Evolutionary conservation across 495 filamentous ascomycete genomes (phyloP), one percentile per base, ranked within the genome.

Genomic region (Hypoxylon lenormandii): DNA sequence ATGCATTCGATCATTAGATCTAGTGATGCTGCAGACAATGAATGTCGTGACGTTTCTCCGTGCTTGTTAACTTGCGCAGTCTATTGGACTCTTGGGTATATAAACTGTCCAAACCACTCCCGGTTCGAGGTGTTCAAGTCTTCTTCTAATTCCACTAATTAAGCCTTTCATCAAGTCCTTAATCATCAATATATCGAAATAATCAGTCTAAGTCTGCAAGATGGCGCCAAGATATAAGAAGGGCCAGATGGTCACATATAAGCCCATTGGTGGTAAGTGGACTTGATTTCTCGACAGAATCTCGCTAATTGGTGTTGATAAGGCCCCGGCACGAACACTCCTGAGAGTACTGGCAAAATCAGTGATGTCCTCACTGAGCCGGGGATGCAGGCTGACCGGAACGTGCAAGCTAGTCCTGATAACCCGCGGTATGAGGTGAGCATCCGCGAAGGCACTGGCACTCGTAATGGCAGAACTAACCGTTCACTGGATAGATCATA

Each of bases 271-370:
- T 40, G 75, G 77, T 76, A 45, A 47, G 67, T 66, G 40, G 40
- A 38, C 8, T 18, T 4, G 4, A 28, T 37, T 1, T 7, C 21
- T 19, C 22, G 28, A 26, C 57, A 40, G 52, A 12, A 69, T 38
- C 11, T 57, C 18, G 48, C 62, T 47, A 40, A 68, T 12, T 37
- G 45, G n/a, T 54, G 18, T 4, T 47, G 66, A 3, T 16, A 52
- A 80, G 78, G 77, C 12, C 79, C 73, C 21, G 65, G 79, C 22
- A 75, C 76, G n/a, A 77, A 79, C 48, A 78, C 79, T 0, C 72
- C 77, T 1, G 79, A 78, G 57, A 75, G 66, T 5, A 26, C 64
- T 1, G 79, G 79, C n/a, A 70, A 23, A 40, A 79, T 80, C 55
- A 74, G 54, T 23, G 56, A 70, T 22, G 66, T 81, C n/a, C 57